Conservation (phyloP, 768 basidiomycete species). For the Leccinum barrowsii region DNA sequence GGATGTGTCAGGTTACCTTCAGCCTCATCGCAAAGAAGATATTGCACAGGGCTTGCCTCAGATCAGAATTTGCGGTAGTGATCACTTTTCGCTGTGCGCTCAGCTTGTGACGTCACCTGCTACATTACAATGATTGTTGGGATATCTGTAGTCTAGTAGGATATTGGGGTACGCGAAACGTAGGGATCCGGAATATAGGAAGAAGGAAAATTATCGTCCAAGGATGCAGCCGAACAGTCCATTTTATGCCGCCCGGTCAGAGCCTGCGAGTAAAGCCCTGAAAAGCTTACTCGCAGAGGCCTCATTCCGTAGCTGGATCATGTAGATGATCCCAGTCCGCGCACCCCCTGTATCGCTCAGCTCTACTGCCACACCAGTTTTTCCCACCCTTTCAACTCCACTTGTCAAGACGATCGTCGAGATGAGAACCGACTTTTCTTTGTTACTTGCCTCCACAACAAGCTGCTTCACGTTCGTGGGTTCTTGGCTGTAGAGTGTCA, state of each 20-base stretch:
- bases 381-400: constrained; percentile 97
- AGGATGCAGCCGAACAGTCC: background rate
- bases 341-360: constrained; percentile 81
- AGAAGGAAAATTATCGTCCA: background rate
- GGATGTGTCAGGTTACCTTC: constrained; percentile 51
- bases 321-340: constrained; percentile 92
- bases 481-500: constrained; percentile 81
- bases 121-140: constrained; percentile 4
- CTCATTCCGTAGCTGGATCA: constrained; percentile 95
- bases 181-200: background rate
- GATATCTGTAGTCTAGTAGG: constrained; percentile 9
- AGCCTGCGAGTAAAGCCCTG: constrained; percentile 81
- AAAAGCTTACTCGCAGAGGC: constrained; percentile 80
- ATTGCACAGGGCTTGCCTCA: constrained; percentile 77
- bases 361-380: constrained; percentile 96
- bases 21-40: constrained; percentile 54
- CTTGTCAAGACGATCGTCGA: constrained; percentile 95
- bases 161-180: constrained; percentile 8
- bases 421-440: constrained; percentile 74
- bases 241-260: constrained; percentile 55
- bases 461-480: constrained; percentile 94
- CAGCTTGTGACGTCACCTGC: constrained; percentile 41
- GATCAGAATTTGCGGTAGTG: constrained; percentile 75
- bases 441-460: constrained; percentile 85
- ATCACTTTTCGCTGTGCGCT: constrained; percentile 78